A percentile compares a stretch with the other conserved stretches of the same genome.
These are phyloP conservation scores for Aspergillus eucalypticola DNA, from an alignment of 2,329 filamentous ascomycete species.

Conservation along the genomic window DNA sequence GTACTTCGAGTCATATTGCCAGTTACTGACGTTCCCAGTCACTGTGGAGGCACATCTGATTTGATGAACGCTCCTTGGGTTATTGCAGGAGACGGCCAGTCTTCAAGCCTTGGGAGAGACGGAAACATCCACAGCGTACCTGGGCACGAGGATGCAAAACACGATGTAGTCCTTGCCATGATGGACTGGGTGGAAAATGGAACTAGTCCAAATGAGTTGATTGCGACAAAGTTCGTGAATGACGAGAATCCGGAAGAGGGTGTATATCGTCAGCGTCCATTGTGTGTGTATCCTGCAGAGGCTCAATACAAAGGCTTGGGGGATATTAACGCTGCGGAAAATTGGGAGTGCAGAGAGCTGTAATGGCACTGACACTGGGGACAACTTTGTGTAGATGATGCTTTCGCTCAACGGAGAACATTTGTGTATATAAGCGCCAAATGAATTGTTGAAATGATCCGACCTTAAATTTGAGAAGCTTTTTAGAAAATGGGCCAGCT, in stretches of 20 bases:
- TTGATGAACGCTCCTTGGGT: constrained; percentile 1
- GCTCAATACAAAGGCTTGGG: not conserved
- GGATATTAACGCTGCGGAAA: not conserved
- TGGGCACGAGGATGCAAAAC: constrained; percentile 11
- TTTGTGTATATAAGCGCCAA: not conserved
- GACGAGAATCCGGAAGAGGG: not conserved
- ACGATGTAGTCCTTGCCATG: constrained; percentile 21
- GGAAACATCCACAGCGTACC: constrained; percentile 7
- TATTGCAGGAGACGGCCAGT: constrained; percentile 6
- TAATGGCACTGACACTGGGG: not conserved
- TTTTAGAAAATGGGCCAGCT: not conserved
- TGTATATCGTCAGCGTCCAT: constrained; percentile 1
- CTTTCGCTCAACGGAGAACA: too few species aligned
- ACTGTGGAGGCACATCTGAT: not conserved
- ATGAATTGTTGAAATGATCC: not conserved
- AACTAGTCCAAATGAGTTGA: constrained; percentile 13
- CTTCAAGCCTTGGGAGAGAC: not conserved
- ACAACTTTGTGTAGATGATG: not conserved
- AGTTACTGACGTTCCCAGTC: not conserved
- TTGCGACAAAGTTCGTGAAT: constrained; percentile 16
- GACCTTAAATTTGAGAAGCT: not conserved
- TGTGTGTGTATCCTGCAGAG: not conserved
- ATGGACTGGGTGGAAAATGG: constrained; percentile 23
- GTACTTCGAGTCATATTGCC: not conserved
- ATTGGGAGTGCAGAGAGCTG: not conserved